Percentiles rank a stretch among this genome's conserved stretches.
Evolutionary conservation across 2,329 filamentous ascomycete species (phyloP).

Genomic region (Arthrobotrys musiformis): DNA sequence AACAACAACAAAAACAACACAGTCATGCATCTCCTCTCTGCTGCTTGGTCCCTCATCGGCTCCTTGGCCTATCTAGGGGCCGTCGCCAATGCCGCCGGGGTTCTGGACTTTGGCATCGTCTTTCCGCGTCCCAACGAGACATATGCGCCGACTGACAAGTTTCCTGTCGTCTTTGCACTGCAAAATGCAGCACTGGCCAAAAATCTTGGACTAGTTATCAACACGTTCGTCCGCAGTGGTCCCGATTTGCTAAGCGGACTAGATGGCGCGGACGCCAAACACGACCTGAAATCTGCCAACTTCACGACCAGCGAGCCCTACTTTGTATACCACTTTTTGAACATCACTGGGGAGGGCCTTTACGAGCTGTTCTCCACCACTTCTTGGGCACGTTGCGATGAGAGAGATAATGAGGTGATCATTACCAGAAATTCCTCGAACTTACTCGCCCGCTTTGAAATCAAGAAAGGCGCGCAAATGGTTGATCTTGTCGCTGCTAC

Average conservation of each 20-base stretch:
- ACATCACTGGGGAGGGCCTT: conserved; percentile 39
- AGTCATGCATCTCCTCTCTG: conserved; percentile 10
- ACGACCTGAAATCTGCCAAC: conserved; percentile 27
- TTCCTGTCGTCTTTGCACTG: conserved; percentile 60
- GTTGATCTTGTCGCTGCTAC: conserved; percentile 53
- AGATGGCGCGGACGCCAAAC: conserved; percentile 12
- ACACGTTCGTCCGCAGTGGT: conserved; percentile 3
- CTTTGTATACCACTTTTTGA: conserved; percentile 32
- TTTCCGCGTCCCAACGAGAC: conserved; percentile 61
- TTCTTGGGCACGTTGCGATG: conserved; percentile 41
- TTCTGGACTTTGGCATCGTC: conserved; percentile 59
- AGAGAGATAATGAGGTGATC: background rate
- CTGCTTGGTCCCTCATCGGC: conserved; percentile 10
- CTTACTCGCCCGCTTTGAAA: conserved; percentile 44
- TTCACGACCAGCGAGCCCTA: conserved; percentile 40
- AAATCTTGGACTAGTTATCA: background rate
- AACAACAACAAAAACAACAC: background rate
- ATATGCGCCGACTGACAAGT: conserved; percentile 58
- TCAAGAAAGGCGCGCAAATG: conserved; percentile 43
- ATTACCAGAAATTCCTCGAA: background rate
- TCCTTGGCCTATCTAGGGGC: background rate
- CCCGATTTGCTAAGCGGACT: conserved; percentile 42
- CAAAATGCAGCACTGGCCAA: conserved; percentile 55
- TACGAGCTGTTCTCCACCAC: conserved; percentile 20
- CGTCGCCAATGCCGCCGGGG: conserved; percentile 15